Evolutionary conservation across 352 stramenopile genomes (phyloP), one percentile per base, ranked within the genome.

Genomic region (Blastocystis sp.): DNA sequence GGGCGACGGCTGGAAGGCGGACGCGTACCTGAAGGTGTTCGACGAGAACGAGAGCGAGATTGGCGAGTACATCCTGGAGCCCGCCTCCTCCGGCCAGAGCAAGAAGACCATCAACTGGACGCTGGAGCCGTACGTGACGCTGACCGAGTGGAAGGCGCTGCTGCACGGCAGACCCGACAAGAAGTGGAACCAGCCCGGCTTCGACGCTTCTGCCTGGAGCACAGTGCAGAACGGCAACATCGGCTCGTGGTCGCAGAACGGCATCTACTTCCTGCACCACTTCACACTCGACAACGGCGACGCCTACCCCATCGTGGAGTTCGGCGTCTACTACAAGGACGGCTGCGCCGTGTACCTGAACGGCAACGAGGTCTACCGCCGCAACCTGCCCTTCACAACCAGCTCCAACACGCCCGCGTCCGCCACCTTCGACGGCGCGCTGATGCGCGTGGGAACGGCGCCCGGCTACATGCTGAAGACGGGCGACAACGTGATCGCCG

Each of bases 311-410:
- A 67, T 84, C 19, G 38, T 84, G 56, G 74, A 84, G 74, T 84
- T 84, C 60, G 74, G 74, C 43, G 45, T 84, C 17, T 84, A 67
- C 61, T 84, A 84, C 61, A 62, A 62, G 40, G 74, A 84, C 66
- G 74, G 74, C 45, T 41, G 38, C 11, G 66, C 66, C 28, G 74
- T 69, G 19, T 84, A 84, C 45, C 61, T 84, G 74, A 84, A 84
- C 28, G 53, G 53, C n/a, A 2, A 84, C 34, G 56, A 67, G 23
- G 74, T 84, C 19, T 84, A 84, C 48, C 74, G 74, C 69, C 48
- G 60, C 14, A 84, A 84, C 40, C 65, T 84, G 74, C n/a, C 17
- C n/a, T 53, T 28, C 21, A 41, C 53, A 17, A 2, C 41, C 19
- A 70, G 23, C 48, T 41, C 67, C 7, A 84, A 66, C 11, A 84